phyloP scores from a whole-genome alignment of 176 grass and related monocot species.

The Tillandsia fasciculata region DNA sequence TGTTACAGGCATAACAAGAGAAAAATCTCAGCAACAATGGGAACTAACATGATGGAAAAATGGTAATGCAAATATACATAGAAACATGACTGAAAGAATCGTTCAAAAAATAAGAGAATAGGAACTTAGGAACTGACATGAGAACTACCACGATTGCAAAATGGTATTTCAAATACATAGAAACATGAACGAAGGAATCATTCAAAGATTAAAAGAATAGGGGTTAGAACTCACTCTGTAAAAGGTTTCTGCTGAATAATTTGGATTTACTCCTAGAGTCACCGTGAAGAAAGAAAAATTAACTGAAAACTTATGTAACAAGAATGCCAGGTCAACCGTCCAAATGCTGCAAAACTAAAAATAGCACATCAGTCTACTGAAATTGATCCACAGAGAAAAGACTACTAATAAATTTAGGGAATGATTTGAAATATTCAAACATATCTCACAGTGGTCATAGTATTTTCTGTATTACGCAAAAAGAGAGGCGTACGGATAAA shows the following conservation, averaged over 20 bases:
- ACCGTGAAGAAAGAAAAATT: slow-evolving; percentile 84
- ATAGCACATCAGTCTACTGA: slow-evolving; percentile 8
- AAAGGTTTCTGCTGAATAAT: slow-evolving; percentile 75
- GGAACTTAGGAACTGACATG: slow-evolving; percentile 17
- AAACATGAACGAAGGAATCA: neutral
- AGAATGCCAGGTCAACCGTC: slow-evolving; percentile 82
- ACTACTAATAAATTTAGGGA: neutral
- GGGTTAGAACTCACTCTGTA: slow-evolving; percentile 48
- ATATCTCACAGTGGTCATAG: neutral
- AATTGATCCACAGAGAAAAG: neutral
- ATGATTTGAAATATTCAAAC: neutral
- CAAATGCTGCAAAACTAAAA: slow-evolving; percentile 49
- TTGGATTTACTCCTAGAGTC: slow-evolving; percentile 80
- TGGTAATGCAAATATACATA: neutral
- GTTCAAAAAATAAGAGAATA: neutral
- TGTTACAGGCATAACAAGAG: neutral
- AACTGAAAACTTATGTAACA: slow-evolving; percentile 81
- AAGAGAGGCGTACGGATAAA: too few relatives aligned
- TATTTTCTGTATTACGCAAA: too few relatives aligned
- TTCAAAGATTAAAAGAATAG: neutral
- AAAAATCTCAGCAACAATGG: neutral
- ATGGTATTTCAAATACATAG: neutral
- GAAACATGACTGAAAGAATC: neutral
- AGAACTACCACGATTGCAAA: too few relatives aligned
- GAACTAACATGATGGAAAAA: too few relatives aligned